phyloP scores from a whole-genome alignment of 208 protist genomes.

The Phytomonas sp. region DNA sequence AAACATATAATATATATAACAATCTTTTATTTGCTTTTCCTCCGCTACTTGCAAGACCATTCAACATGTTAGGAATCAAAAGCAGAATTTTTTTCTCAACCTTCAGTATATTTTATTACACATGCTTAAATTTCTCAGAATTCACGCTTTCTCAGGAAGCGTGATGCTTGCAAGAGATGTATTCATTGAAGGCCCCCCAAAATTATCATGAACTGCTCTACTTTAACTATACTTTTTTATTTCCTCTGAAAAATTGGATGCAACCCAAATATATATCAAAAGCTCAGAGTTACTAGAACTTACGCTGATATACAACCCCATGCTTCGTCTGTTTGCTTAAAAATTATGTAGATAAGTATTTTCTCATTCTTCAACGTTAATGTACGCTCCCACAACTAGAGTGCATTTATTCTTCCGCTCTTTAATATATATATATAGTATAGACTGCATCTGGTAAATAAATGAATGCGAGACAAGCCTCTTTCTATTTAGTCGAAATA shows the following conservation, averaged over 20 bases:
- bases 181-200: neutral
- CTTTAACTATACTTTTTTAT: neutral
- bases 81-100: neutral
- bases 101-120: neutral
- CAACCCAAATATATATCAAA: neutral
- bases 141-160: neutral
- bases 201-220: neutral
- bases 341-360: neutral
- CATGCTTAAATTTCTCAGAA: neutral
- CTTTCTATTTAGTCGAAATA: conserved; percentile 2
- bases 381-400: neutral
- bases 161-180: neutral
- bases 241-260: neutral
- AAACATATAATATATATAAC: conserved; percentile 8
- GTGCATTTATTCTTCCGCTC: neutral
- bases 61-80: neutral
- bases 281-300: neutral
- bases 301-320: neutral
- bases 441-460: neutral
- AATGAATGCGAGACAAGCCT: neutral
- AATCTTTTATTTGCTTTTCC: neutral
- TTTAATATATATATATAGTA: neutral
- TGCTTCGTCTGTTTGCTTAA: neutral
- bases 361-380: neutral
- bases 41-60: neutral